These are phyloP conservation scores for Miscanthus sacchariflorus DNA, from an alignment of 202 grass and related monocot genomes.

Conservation along the genomic window DNA sequence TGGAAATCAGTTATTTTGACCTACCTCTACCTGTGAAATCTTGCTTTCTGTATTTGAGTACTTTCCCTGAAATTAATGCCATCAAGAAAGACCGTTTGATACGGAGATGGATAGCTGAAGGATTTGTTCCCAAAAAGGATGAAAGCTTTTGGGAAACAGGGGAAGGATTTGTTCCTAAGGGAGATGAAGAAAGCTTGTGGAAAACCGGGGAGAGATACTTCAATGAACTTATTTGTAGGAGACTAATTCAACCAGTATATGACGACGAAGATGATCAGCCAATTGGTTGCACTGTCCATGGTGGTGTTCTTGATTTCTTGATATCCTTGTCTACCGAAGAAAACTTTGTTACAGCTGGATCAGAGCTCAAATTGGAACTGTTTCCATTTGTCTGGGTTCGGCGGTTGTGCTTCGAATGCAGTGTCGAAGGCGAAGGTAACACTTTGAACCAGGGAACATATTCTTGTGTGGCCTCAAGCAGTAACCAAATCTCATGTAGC, in stretches of 20 bases:
- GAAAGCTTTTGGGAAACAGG: too few relatives aligned
- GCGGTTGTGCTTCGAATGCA: not conserved
- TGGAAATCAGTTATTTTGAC: too few relatives aligned
- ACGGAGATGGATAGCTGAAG: too few relatives aligned
- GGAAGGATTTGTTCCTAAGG: too few relatives aligned
- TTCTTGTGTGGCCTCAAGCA: not conserved
- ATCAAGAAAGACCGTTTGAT: too few relatives aligned
- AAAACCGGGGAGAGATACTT: slow-evolving; percentile 33
- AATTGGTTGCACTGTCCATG: not conserved
- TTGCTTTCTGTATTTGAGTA: too few relatives aligned
- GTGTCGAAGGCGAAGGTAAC: not conserved
- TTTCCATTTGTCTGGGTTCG: not conserved
- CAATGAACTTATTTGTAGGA: slow-evolving; percentile 16
- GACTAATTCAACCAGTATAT: not conserved
- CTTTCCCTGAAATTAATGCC: too few relatives aligned
- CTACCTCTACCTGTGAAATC: too few relatives aligned
- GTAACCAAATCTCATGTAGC: too few relatives aligned
- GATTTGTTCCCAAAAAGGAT: too few relatives aligned
- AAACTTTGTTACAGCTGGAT: slow-evolving; percentile 18
- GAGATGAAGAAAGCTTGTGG: not conserved
- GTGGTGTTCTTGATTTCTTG: slow-evolving; percentile 18
- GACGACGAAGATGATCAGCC: not conserved
- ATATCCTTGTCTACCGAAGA: slow-evolving; percentile 38
- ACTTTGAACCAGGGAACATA: not conserved
- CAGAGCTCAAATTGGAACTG: not conserved